phyloP scores from a whole-genome alignment of 1,284 basidiomycete species.

The Agroathelia rolfsii region DNA sequence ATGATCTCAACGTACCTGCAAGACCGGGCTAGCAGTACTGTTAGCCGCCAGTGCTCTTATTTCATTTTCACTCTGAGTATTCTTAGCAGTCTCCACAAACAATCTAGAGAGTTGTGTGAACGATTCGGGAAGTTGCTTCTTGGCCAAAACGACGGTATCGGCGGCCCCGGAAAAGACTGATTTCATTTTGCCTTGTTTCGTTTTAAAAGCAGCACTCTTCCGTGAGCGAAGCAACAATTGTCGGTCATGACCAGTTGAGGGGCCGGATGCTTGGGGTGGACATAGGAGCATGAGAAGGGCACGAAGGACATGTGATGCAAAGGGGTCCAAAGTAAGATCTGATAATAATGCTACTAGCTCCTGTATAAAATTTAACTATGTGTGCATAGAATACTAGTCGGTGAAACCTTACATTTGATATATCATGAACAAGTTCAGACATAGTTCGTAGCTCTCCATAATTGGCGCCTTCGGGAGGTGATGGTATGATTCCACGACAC shows the following conservation, averaged over 20 bases:
- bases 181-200: constrained; percentile 63
- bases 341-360: constrained; percentile 61
- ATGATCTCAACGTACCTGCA: constrained; percentile 46
- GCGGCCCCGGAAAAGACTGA: constrained; percentile 50
- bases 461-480: constrained; percentile 35
- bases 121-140: constrained; percentile 32
- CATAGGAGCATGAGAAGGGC: constrained; percentile 69
- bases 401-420: constrained; percentile 52
- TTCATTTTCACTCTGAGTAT: constrained; percentile 59
- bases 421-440: constrained; percentile 54
- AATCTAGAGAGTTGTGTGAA: constrained; percentile 39
- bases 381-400: constrained; percentile 6
- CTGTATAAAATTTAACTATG: constrained; percentile 24
- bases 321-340: constrained; percentile 67
- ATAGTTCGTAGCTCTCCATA: constrained; percentile 66
- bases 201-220: constrained; percentile 69
- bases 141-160: constrained; percentile 12
- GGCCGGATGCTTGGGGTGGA: constrained; percentile 32
- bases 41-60: constrained; percentile 74
- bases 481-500: constrained; percentile 55
- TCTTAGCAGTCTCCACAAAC: constrained; percentile 46
- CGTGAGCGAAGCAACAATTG: constrained; percentile 73
- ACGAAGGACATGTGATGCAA: constrained; percentile 82
- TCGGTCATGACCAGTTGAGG: no score
- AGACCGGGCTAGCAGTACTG: constrained; percentile 71